These are phyloP conservation scores for Prunus dulcis DNA, from an alignment of 306 rosid species.

Conservation along the genomic window DNA sequence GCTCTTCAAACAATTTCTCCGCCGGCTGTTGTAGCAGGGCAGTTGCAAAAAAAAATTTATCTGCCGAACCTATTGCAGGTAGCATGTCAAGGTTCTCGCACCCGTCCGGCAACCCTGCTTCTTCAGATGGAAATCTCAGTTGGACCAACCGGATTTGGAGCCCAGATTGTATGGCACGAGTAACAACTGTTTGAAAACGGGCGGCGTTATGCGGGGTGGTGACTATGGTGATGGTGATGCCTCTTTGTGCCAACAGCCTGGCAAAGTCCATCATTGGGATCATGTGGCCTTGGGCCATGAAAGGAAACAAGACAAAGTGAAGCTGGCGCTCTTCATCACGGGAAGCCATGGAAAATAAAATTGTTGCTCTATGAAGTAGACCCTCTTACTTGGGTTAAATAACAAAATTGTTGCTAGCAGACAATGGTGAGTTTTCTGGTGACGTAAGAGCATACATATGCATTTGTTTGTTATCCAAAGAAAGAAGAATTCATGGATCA, in stretches of 20 bases:
- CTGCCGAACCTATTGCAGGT: slow-evolving; percentile 8
- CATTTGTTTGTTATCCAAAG: background rate
- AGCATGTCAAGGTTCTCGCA: slow-evolving; percentile 42
- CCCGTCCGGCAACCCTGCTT: slow-evolving; percentile 26
- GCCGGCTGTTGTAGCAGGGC: slow-evolving; percentile 18
- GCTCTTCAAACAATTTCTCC: slow-evolving; percentile 26
- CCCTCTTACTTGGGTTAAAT: background rate
- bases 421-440: background rate
- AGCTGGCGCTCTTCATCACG: background rate
- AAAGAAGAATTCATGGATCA: background rate
- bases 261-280: slow-evolving; percentile 38
- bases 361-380: background rate
- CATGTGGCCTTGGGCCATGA: slow-evolving; percentile 29
- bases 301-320: slow-evolving; percentile 31
- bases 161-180: background rate
- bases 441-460: background rate
- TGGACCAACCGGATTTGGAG: slow-evolving; percentile 17
- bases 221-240: slow-evolving; percentile 22
- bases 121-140: slow-evolving; percentile 15
- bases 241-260: slow-evolving; percentile 22
- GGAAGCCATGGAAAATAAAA: background rate
- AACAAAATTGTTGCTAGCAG: background rate
- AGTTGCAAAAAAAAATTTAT: slow-evolving; percentile 27
- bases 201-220: slow-evolving; percentile 27
- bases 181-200: slow-evolving; percentile 3